Evolutionary conservation across 441 rosid genomes (phyloP), one percentile per base, ranked within the genome.

Genomic region (Mallotus japonicus): DNA sequence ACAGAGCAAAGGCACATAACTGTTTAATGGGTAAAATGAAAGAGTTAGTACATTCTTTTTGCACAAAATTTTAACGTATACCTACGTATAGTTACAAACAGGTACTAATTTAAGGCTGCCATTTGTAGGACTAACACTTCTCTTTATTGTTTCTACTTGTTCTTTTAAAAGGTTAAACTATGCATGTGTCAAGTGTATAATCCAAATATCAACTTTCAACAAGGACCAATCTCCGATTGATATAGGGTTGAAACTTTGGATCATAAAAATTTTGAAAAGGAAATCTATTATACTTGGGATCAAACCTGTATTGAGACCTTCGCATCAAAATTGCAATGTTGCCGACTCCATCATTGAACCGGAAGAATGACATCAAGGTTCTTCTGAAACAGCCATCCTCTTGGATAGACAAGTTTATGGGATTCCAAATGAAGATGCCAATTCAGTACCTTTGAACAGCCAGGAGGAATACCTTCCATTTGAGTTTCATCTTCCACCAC

Each of bases 351-450:
- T 82, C 82, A 83, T 60, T 73, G 42, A 67, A 90, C 37, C 22
- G 92, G 83, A 67, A 85, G 71, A 77, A 83, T 66, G 76, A 81
- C 85, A 53, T 89, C 86, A 17, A 92, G 92, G 78, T 90, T 90
- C 83, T 85, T 86, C 79, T 80, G 85, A 68, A 92, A 77, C 75
- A 76, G 69, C 96, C 99, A 95, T 28, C 96, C 91, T 77, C 73
- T 82, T 16, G 99, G 99, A 83, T 95, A 91, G 32, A 76, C 72
- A 54, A 87, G 85, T 75, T 83, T 80, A 16, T 55, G 76, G 14
- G 88, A 82, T 80, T 87, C 89, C 74, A 91, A 79, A 89, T 95
- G 98, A 34, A 95, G 95, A 85, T 95, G 99, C 99, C 98, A 95
- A 79, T 85, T 95, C 81, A 90, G 72, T 79, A 92, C 87, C 78